Conservation (phyloP, 2,329 filamentous ascomycete species). For the Monilinia laxa region DNA sequence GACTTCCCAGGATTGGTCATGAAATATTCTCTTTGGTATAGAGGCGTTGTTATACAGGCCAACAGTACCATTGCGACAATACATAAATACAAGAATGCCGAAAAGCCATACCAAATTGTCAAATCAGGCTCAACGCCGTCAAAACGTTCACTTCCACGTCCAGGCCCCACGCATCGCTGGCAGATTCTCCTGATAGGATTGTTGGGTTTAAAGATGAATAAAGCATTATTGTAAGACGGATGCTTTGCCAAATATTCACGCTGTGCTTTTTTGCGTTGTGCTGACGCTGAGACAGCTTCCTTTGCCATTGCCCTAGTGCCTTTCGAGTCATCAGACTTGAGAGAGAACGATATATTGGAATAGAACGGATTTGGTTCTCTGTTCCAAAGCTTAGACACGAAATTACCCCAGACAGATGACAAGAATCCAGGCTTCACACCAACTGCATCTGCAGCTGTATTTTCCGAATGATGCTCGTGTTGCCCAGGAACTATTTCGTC, state of each 20-base stretch:
- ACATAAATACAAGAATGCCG: conserved; percentile 86
- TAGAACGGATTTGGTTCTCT: conserved; percentile 94
- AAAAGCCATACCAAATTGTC: conserved; percentile 88
- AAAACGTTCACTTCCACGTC: conserved; percentile 80
- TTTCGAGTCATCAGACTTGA: conserved; percentile 68
- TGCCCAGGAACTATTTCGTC: conserved; percentile 57
- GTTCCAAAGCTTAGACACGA: conserved; percentile 57
- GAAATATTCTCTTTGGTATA: conserved; percentile 91
- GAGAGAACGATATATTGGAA: conserved; percentile 68
- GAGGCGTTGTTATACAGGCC: conserved; percentile 88
- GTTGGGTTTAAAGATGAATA: conserved; percentile 79
- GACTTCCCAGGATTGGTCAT: conserved; percentile 51
- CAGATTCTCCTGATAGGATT: conserved; percentile 80
- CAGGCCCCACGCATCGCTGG: conserved; percentile 87
- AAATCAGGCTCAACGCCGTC: conserved; percentile 89
- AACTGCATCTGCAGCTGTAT: conserved; percentile 38
- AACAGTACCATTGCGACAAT: conserved; percentile 98
- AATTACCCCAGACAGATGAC: conserved; percentile 59
- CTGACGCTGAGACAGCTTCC: conserved; percentile 81
- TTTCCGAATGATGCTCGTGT: conserved; percentile 38
- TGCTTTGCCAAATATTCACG: conserved; percentile 85
- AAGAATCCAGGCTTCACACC: conserved; percentile 57
- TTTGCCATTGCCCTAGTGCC: conserved; percentile 87
- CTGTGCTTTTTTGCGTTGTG: conserved; percentile 82
- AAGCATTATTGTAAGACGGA: conserved; percentile 86